phyloP scores from a whole-genome alignment of 106 monocot genomes.

The Apostasia shenzhenica region DNA sequence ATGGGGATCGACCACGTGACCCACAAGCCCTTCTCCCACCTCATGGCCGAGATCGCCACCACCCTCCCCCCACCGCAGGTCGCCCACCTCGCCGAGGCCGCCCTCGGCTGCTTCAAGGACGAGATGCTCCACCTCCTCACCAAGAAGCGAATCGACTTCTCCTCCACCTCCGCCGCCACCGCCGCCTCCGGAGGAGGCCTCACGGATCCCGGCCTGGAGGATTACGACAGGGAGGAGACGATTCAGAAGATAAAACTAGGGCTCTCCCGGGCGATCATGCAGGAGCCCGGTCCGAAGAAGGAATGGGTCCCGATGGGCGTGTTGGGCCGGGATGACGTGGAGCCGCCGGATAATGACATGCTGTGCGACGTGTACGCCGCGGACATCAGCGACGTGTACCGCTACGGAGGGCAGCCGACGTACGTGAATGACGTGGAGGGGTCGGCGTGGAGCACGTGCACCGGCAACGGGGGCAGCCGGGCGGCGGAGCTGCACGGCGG shows the following conservation, averaged over 20 bases:
- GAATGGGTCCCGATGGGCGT: slow-evolving; percentile 14
- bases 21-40: slow-evolving; percentile 96
- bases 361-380: slow-evolving; percentile 10
- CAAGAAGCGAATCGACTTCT: slow-evolving; percentile 53
- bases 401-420: slow-evolving; percentile 13
- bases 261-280: slow-evolving; percentile 44
- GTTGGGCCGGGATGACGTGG: background rate
- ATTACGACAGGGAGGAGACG: slow-evolving; percentile 17
- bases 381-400: slow-evolving; percentile 12
- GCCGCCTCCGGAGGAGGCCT: background rate
- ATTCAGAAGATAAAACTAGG: slow-evolving; percentile 42
- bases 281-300: slow-evolving; percentile 12
- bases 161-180: background rate
- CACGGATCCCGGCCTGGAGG: background rate
- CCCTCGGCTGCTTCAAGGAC: slow-evolving; percentile 99
- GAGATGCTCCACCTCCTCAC: slow-evolving; percentile 97
- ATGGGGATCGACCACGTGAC: slow-evolving; percentile 98
- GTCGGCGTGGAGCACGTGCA: slow-evolving; percentile 40
- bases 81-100: slow-evolving; percentile 86
- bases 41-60: slow-evolving; percentile 96
- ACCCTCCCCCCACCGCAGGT: slow-evolving; percentile 82
- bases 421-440: slow-evolving; percentile 23
- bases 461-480: slow-evolving; percentile 15
- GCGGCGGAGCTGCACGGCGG: background rate
- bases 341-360: slow-evolving; percentile 4